These are phyloP conservation scores for Aureoboletus auriporus DNA, from an alignment of 768 basidiomycete species.

Conservation along the genomic window DNA sequence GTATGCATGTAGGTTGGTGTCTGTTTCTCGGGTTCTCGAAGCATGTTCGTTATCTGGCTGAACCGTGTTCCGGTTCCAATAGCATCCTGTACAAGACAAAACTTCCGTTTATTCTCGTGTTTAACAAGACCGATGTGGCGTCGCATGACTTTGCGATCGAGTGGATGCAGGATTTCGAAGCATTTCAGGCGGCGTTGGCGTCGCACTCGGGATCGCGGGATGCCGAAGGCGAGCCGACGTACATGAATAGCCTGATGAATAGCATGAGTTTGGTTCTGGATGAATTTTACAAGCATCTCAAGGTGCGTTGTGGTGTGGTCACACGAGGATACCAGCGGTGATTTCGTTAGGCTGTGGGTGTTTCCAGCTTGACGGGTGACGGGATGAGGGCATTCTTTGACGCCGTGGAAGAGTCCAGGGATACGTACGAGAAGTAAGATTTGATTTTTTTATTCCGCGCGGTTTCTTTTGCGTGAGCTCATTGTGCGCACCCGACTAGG, in stretches of 20 bases:
- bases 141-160: slow-evolving; percentile 88
- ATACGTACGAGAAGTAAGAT: slow-evolving; percentile 84
- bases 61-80: background rate
- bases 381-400: slow-evolving; percentile 90
- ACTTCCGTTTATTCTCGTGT: slow-evolving; percentile 93
- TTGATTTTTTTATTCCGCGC: background rate
- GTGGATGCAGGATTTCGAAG: slow-evolving; percentile 99
- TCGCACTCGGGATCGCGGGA: slow-evolving; percentile 63
- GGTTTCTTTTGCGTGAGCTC: background rate
- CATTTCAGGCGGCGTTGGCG: slow-evolving; percentile 85
- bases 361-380: slow-evolving; percentile 93
- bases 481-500: slow-evolving; percentile 36
- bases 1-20: slow-evolving; percentile 85
- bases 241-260: slow-evolving; percentile 99
- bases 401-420: slow-evolving; percentile 81
- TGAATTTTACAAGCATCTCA: slow-evolving; percentile 96
- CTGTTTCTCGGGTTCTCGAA: slow-evolving; percentile 1
- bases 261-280: slow-evolving; percentile 98
- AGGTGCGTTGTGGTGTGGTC: slow-evolving; percentile 41
- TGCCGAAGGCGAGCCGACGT: slow-evolving; percentile 87
- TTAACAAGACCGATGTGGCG: slow-evolving; percentile 97
- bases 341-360: slow-evolving; percentile 76
- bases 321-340: background rate
- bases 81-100: slow-evolving; percentile 98
- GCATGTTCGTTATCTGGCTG: background rate